Evolutionary conservation across 1,284 basidiomycete species (phyloP).

Genomic region (Neolentinus lepideus): DNA sequence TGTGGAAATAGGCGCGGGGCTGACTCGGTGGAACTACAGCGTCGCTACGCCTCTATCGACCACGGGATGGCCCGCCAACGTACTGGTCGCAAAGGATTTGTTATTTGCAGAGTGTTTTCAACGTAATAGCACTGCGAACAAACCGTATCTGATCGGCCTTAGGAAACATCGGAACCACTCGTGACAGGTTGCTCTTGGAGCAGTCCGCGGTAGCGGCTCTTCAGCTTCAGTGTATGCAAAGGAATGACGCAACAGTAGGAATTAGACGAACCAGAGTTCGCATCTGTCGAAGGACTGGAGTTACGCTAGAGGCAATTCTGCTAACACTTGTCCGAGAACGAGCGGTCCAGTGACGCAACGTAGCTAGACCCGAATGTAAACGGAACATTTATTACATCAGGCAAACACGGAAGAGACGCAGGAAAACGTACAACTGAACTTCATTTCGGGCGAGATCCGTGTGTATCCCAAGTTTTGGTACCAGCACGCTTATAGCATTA

Average conservation of each 20-base stretch:
- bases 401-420: not conserved
- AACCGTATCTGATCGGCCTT: not conserved
- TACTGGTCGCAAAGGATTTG: not conserved
- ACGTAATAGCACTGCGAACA: not conserved
- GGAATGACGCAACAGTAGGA: not conserved
- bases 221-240: not conserved
- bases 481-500: no score
- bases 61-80: not conserved
- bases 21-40: not conserved
- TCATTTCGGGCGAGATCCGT: not conserved
- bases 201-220: not conserved
- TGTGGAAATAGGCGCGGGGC: not conserved
- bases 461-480: not conserved
- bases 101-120: not conserved
- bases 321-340: not conserved
- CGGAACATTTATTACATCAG: not conserved
- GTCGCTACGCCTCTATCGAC: not conserved
- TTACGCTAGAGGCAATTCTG: not conserved
- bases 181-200: not conserved
- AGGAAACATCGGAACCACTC: not conserved
- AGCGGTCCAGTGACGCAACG: not conserved
- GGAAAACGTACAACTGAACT: not conserved
- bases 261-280: no score
- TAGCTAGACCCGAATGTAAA: not conserved
- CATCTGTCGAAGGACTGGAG: not conserved